Percentiles rank a stretch among this genome's conserved stretches.
Evolutionary conservation across 306 rosid genomes (phyloP).

Genomic region (Cicer pinnatifidum): DNA sequence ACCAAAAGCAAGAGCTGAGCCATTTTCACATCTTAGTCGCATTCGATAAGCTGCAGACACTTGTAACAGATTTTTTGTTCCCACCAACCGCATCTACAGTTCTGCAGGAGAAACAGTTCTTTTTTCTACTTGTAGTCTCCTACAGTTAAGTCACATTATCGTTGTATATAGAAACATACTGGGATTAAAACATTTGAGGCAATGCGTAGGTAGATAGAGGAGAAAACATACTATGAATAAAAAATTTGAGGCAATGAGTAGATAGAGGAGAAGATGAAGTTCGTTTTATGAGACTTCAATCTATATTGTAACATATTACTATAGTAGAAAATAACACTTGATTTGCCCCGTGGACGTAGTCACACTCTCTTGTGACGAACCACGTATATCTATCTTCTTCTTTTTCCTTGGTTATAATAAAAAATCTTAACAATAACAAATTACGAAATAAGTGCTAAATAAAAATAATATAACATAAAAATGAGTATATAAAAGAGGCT

Average conservation of each 20-base stretch:
- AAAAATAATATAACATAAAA: too few species aligned
- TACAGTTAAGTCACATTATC: background rate
- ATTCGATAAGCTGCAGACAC: constrained; percentile 43
- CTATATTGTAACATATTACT: constrained; percentile 29
- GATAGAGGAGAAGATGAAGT: background rate
- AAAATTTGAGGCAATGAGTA: too few species aligned
- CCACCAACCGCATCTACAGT: background rate
- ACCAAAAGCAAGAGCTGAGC: constrained; percentile 51
- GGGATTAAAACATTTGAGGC: background rate
- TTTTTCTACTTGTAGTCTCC: background rate
- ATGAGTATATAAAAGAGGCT: too few species aligned
- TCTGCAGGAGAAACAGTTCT: background rate
- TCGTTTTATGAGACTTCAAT: background rate
- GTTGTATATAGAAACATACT: background rate
- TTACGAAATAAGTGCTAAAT: too few species aligned
- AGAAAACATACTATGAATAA: too few species aligned
- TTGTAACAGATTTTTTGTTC: background rate
- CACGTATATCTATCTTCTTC: constrained; percentile 43
- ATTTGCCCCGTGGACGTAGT: constrained; percentile 51
- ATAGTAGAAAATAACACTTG: constrained; percentile 17
- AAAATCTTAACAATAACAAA: too few species aligned
- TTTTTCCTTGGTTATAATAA: background rate
- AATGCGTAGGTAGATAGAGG: background rate
- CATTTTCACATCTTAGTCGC: constrained; percentile 52
- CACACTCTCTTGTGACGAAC: constrained; percentile 49